Evolutionary conservation across 768 basidiomycete species (phyloP).

Genomic region (Rhizopogon rudus): DNA sequence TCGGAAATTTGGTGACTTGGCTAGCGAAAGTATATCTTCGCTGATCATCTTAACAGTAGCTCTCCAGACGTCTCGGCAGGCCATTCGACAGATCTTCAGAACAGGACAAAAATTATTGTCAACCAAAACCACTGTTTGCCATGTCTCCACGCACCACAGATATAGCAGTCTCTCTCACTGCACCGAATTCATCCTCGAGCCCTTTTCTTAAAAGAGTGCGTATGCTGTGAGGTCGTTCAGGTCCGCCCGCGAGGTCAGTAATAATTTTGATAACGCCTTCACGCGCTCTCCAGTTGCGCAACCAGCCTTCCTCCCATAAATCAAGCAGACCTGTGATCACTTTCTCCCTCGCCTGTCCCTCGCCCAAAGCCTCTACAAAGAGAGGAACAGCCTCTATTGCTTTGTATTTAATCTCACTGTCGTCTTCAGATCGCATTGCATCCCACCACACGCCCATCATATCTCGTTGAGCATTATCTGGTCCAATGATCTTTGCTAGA

Average conservation of each 20-base stretch:
- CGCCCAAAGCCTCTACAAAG: constrained; percentile 51
- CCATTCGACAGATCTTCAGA: constrained; percentile 1
- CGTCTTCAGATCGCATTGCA: constrained; percentile 48
- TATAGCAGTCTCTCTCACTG: constrained; percentile 77
- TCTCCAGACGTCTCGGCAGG: constrained; percentile 18
- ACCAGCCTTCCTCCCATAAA: constrained; percentile 52
- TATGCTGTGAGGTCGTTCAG: constrained; percentile 42
- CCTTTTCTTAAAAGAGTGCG: constrained; percentile 52
- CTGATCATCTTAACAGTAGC: constrained; percentile 33
- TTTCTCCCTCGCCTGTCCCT: constrained; percentile 36
- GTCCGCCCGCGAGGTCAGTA: constrained; percentile 41
- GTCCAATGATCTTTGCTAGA: constrained; percentile 79
- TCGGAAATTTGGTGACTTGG: constrained; percentile 45
- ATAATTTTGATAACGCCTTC: constrained; percentile 62
- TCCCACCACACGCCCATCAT: constrained; percentile 71
- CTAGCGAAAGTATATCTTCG: constrained; percentile 38
- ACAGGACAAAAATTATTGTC: background rate
- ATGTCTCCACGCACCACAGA: constrained; percentile 44
- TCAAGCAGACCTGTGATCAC: constrained; percentile 43
- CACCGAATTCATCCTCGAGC: constrained; percentile 75
- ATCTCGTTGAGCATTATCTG: constrained; percentile 59
- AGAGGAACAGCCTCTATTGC: constrained; percentile 60
- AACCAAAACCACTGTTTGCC: constrained; percentile 5
- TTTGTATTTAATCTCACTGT: constrained; percentile 64
- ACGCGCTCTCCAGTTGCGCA: constrained; percentile 76